These are phyloP conservation scores for Fonsecaea pugnacius DNA, from an alignment of 2,329 filamentous ascomycete species.

Conservation along the genomic window DNA sequence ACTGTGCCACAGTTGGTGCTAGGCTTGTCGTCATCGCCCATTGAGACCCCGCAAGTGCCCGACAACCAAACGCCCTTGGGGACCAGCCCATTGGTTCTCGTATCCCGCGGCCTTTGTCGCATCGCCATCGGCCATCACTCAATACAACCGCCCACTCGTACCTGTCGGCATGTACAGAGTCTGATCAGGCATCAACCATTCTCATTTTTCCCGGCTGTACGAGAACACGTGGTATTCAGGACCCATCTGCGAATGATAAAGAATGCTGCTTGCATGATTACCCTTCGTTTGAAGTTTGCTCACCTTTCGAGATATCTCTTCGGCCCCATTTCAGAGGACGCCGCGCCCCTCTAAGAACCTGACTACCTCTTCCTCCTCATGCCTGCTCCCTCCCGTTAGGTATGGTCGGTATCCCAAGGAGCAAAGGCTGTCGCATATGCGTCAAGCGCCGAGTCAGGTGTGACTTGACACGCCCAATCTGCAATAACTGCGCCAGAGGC, in stretches of 20 bases:
- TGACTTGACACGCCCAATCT: constrained; percentile 38
- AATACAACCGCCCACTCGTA: background rate
- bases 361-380: constrained; percentile 5
- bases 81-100: background rate
- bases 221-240: too few species aligned
- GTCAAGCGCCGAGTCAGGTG: constrained; percentile 48
- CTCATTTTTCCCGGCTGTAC: background rate
- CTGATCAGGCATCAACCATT: constrained; percentile 16
- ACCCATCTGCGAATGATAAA: background rate
- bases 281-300: background rate
- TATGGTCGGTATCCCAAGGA: constrained; percentile 50
- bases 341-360: background rate
- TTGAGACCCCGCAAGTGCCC: background rate
- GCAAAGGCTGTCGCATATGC: constrained; percentile 49
- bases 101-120: background rate
- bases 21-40: background rate
- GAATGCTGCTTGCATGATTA: background rate
- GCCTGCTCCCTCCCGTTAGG: constrained; percentile 11
- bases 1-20: background rate
- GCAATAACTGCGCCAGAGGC: constrained; percentile 41
- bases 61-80: too few species aligned
- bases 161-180: background rate
- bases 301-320: background rate
- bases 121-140: background rate
- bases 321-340: background rate